phyloP scores from a whole-genome alignment of 2,329 filamentous ascomycete species.

The Leptographium procerum region DNA sequence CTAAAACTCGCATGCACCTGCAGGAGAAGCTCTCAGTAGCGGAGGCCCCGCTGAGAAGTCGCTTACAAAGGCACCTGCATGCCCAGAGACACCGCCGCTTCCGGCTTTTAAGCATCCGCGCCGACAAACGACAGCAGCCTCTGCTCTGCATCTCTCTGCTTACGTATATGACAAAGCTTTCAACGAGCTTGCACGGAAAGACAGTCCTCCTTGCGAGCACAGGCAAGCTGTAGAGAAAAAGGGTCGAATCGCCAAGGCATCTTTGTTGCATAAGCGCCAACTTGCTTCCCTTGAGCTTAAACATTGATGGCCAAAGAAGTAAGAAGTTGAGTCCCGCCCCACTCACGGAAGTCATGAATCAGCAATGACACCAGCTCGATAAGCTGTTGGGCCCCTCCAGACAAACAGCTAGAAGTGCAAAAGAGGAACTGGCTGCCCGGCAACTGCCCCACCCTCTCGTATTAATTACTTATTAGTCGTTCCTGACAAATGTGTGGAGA shows the following conservation, averaged over 20 bases:
- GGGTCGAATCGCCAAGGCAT: no score
- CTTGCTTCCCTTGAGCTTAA: background rate
- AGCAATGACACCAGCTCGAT: conserved; percentile 7
- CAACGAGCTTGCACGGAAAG: no score
- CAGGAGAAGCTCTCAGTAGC: background rate
- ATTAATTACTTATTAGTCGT: conserved; percentile 5
- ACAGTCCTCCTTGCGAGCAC: no score
- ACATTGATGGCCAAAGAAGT: background rate
- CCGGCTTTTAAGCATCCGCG: background rate
- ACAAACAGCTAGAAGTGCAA: background rate
- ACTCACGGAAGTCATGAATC: conserved; percentile 2
- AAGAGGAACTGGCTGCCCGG: background rate
- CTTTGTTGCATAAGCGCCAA: background rate
- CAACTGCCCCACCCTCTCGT: background rate
- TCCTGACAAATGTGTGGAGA: conserved; percentile 7
- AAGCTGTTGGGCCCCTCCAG: background rate
- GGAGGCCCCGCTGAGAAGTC: background rate
- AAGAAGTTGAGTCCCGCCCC: background rate
- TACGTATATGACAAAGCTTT: no score
- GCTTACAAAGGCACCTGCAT: background rate
- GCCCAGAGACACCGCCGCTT: background rate
- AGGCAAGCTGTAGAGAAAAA: no score
- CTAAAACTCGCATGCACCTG: no score
- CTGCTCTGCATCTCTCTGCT: no score
- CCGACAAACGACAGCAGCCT: no score